phyloP scores from a whole-genome alignment of 352 stramenopile species.

The Lagenidium giganteum region DNA sequence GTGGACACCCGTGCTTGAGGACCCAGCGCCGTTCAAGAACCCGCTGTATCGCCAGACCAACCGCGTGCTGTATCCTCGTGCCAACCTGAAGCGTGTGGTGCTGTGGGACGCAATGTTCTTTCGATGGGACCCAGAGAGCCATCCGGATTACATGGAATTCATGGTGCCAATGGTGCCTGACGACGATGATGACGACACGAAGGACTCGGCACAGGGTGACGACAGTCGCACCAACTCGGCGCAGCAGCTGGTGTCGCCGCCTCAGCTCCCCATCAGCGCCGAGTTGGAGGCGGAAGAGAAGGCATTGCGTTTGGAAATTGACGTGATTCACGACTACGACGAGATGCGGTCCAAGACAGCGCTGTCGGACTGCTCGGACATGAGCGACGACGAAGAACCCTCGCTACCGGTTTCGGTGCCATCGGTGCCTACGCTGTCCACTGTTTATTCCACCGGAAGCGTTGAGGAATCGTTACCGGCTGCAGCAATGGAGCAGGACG shows the following conservation, averaged over 20 bases:
- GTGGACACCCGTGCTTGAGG: conserved; percentile 77
- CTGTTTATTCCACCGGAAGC: conserved; percentile 21
- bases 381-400: conserved; percentile 74
- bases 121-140: conserved; percentile 79
- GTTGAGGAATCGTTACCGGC: too few species aligned
- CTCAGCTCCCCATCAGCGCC: conserved; percentile 31
- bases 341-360: conserved; percentile 55
- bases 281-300: conserved; percentile 63
- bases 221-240: conserved; percentile 13
- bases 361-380: conserved; percentile 75
- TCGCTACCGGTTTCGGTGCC: conserved; percentile 12
- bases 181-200: conserved; percentile 19
- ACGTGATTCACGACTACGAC: conserved; percentile 80
- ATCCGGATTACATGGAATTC: conserved; percentile 85
- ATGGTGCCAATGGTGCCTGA: conserved; percentile 54
- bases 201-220: too few species aligned
- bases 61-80: conserved; percentile 74
- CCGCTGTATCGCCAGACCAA: conserved; percentile 73
- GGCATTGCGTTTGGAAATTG: conserved; percentile 63
- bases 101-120: conserved; percentile 86
- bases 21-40: conserved; percentile 61
- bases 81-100: conserved; percentile 84
- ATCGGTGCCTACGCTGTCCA: conserved; percentile 17
- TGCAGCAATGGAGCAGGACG: conserved; percentile 22
- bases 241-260: conserved; percentile 27